Percentiles rank a stretch among this genome's conserved stretches.
phyloP scores from a whole-genome alignment of 2,329 filamentous ascomycete genomes.

The Microsporum audouinii region DNA sequence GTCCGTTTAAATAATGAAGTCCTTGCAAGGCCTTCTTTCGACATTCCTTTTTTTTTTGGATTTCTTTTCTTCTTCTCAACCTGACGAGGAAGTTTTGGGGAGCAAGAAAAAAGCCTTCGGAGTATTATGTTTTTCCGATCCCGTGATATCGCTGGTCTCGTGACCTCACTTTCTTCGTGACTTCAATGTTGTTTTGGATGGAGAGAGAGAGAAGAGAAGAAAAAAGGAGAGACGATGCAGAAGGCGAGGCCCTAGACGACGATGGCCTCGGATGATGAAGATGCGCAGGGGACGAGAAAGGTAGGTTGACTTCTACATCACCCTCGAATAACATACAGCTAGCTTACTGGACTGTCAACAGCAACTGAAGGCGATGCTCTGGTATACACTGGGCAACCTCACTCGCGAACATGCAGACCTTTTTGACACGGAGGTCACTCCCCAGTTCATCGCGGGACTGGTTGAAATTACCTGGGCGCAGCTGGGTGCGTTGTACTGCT shows the following conservation, averaged over 20 bases:
- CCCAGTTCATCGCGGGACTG: conserved; percentile 75
- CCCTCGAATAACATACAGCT: neutral
- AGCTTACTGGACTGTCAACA: conserved; percentile 26
- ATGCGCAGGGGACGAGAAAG: neutral
- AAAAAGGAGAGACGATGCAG: neutral
- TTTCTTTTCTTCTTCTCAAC: neutral
- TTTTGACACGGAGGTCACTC: conserved; percentile 71
- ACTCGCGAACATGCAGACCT: conserved; percentile 72
- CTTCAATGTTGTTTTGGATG: no score
- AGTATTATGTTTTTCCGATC: neutral
- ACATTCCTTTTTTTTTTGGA: neutral
- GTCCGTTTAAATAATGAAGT: neutral
- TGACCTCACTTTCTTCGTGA: no score
- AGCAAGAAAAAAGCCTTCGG: neutral
- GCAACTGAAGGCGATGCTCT: conserved; percentile 74
- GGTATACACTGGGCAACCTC: conserved; percentile 74
- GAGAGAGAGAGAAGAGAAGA: neutral
- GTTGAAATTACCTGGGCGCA: conserved; percentile 83
- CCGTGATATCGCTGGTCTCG: neutral
- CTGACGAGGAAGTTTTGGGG: neutral
- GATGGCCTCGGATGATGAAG: neutral
- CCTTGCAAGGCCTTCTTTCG: neutral
- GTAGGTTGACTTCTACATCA: neutral
- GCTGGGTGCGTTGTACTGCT: conserved; percentile 50
- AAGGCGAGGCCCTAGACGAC: neutral